Conservation (phyloP, 768 basidiomycete genomes). For the Gelatoporia subvermispora region DNA sequence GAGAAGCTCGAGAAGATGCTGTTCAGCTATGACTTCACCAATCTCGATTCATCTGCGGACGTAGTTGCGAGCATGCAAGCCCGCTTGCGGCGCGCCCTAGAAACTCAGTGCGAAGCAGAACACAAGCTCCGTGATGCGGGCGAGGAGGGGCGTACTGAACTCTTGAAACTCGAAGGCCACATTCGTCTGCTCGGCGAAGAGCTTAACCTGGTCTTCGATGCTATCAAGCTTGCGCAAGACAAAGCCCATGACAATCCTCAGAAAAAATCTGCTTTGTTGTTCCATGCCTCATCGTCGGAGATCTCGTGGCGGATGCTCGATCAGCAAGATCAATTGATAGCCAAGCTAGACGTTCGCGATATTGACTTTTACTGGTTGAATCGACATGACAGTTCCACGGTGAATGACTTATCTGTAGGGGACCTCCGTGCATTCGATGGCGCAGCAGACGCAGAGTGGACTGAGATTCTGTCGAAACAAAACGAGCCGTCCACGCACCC, state of each 20-base stretch:
- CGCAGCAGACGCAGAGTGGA: conserved; percentile 73
- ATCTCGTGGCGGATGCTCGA: conserved; percentile 92
- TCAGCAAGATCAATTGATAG: conserved; percentile 62
- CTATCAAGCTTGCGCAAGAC: conserved; percentile 79
- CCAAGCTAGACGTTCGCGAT: conserved; percentile 79
- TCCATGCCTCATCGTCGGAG: conserved; percentile 79
- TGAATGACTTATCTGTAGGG: conserved; percentile 68
- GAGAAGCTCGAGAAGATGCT: conserved; percentile 78
- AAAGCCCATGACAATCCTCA: conserved; percentile 60
- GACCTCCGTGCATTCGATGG: conserved; percentile 86
- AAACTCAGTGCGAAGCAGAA: conserved; percentile 41
- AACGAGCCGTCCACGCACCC: conserved; percentile 67
- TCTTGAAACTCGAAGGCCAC: conserved; percentile 68
- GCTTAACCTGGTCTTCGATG: conserved; percentile 81
- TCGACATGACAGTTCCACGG: conserved; percentile 83
- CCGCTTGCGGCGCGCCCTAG: conserved; percentile 60
- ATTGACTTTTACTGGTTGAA: conserved; percentile 81
- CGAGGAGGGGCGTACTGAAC: conserved; percentile 46
- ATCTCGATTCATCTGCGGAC: conserved; percentile 62
- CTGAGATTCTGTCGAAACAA: conserved; percentile 82
- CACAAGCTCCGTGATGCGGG: conserved; percentile 33
- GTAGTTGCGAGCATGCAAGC: conserved; percentile 71
- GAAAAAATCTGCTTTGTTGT: conserved; percentile 73
- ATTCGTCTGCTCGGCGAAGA: conserved; percentile 70
- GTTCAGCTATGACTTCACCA: conserved; percentile 86